Evolutionary conservation across 208 protist species (phyloP).

Genomic region (Lotmaria passim): DNA sequence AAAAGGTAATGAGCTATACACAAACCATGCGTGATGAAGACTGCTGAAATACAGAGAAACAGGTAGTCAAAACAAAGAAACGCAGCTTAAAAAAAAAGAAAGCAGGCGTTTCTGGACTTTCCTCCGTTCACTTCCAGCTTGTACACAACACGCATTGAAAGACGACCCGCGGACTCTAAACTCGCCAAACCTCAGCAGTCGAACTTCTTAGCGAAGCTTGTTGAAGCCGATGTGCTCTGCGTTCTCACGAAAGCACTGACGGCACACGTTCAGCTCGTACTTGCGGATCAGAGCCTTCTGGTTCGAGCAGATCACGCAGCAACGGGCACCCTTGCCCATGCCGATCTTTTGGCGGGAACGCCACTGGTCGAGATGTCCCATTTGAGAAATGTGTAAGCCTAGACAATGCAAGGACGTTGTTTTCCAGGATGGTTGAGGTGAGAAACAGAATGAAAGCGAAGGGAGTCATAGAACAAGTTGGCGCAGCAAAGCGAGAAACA

Average conservation of each 20-base stretch:
- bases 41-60: not conserved
- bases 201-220: conserved; percentile 88
- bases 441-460: not conserved
- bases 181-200: not conserved
- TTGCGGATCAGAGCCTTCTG: conserved; percentile 94
- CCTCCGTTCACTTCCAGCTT: not conserved
- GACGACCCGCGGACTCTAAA: not conserved
- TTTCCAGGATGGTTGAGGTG: not conserved
- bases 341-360: conserved; percentile 93
- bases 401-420: not conserved
- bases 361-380: conserved; percentile 94
- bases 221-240: conserved; percentile 89
- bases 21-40: not conserved
- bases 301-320: conserved; percentile 93
- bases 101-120: not conserved
- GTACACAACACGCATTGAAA: not conserved
- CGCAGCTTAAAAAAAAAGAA: not conserved
- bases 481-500: too few relatives aligned
- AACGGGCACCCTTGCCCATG: conserved; percentile 90
- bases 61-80: not conserved
- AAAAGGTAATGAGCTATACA: conserved; percentile 22
- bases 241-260: conserved; percentile 96
- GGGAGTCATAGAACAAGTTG: conserved; percentile 8
- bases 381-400: conserved; percentile 36
- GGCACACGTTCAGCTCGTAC: conserved; percentile 94